Percentiles rank a stretch among this genome's conserved stretches.
Conservation (phyloP, 2,329 filamentous ascomycete species). For the Botrytis byssoidea region DNA sequence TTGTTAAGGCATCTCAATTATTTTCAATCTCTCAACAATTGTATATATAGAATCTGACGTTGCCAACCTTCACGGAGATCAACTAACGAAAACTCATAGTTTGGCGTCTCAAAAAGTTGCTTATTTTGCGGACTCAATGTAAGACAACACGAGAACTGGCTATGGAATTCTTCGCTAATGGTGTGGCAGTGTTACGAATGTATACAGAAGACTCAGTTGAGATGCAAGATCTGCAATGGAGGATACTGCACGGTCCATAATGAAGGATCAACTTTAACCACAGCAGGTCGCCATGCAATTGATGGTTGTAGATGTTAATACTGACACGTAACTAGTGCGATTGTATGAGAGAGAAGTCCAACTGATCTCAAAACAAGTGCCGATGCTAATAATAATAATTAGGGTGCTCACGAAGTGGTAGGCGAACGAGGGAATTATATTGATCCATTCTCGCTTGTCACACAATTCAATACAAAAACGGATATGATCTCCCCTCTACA, state of each 20-base stretch:
- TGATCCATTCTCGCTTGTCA: conserved; percentile 20
- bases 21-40: not conserved
- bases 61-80: not conserved
- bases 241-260: conserved; percentile 85
- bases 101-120: conserved; percentile 66
- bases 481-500: conserved; percentile 2
- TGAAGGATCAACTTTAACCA: conserved; percentile 69
- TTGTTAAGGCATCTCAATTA: not conserved
- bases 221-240: conserved; percentile 69
- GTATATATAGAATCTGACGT: not conserved
- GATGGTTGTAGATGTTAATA: conserved; percentile 34
- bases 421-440: conserved; percentile 35
- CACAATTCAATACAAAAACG: not conserved
- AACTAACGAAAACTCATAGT: conserved; percentile 24
- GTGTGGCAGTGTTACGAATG: conserved; percentile 67
- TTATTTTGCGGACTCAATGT: conserved; percentile 85
- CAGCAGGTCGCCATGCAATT: conserved; percentile 35
- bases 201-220: conserved; percentile 67
- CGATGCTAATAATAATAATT: conserved; percentile 9
- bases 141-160: conserved; percentile 38
- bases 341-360: conserved; percentile 33
- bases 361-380: not conserved
- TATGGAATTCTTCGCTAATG: conserved; percentile 19
- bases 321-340: conserved; percentile 37
- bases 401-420: conserved; percentile 28